Conservation (phyloP, 352 stramenopile species). For the Globisporangium echinulatum region DNA sequence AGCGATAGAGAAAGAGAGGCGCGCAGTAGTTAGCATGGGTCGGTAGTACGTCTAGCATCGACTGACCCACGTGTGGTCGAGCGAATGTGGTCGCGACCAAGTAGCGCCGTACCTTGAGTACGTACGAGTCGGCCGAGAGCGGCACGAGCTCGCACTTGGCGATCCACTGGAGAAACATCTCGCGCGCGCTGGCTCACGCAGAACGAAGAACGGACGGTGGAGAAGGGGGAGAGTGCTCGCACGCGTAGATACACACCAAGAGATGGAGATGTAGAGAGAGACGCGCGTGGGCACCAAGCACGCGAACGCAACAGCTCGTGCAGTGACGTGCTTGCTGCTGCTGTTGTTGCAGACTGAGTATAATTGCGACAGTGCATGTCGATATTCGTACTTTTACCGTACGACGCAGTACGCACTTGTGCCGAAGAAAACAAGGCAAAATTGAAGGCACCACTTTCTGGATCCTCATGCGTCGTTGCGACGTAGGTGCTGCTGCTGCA, state of each 20-base stretch:
- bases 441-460: too few relatives aligned
- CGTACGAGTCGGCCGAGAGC: slow-evolving; percentile 53
- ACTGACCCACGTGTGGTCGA: background rate
- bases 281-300: background rate
- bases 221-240: background rate
- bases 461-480: background rate
- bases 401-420: background rate
- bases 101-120: slow-evolving; percentile 56
- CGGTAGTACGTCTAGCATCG: too few relatives aligned
- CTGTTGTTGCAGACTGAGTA: background rate
- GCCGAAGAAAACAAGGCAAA: background rate
- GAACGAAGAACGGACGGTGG: too few relatives aligned
- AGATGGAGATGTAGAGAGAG: background rate
- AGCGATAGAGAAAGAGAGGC: too few relatives aligned
- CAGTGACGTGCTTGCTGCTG: background rate
- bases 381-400: slow-evolving; percentile 1
- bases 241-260: background rate
- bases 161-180: slow-evolving; percentile 87
- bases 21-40: too few relatives aligned
- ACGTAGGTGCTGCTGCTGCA: too few relatives aligned
- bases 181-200: background rate
- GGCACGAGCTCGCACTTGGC: slow-evolving; percentile 84
- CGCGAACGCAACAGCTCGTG: background rate
- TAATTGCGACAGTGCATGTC: background rate
- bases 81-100: background rate